These are phyloP conservation scores for Gossypium lobatum DNA, from an alignment of 441 rosid species.

Conservation along the genomic window DNA sequence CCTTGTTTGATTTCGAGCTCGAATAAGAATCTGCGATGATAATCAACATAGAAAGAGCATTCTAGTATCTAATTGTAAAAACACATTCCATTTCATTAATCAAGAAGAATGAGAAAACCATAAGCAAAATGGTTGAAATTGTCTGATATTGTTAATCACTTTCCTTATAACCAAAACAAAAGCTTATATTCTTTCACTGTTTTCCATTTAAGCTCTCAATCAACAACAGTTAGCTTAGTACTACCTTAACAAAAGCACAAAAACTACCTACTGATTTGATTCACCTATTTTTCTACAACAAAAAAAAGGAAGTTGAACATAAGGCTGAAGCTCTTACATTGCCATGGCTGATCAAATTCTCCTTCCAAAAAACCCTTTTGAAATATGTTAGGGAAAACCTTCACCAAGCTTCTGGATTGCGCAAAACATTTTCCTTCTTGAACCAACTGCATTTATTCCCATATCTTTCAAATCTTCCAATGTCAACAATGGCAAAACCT, in stretches of 20 bases:
- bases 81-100: constrained; percentile 13
- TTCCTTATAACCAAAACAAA: constrained; percentile 8
- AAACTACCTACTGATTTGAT: constrained; percentile 18
- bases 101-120: constrained; percentile 17
- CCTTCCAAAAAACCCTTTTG: constrained; percentile 5
- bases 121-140: constrained; percentile 2
- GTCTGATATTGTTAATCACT: constrained; percentile 9
- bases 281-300: constrained; percentile 13
- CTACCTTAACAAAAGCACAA: constrained; percentile 4
- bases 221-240: constrained; percentile 13
- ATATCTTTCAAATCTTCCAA: constrained; percentile 97
- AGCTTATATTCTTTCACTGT: constrained; percentile 42
- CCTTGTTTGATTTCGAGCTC: neutral
- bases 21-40: neutral
- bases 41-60: constrained; percentile 17
- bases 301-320: constrained; percentile 51
- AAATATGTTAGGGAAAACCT: constrained; percentile 58
- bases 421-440: constrained; percentile 86
- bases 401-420: constrained; percentile 83
- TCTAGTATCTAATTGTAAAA: neutral
- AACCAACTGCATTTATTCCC: constrained; percentile 95
- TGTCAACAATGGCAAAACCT: constrained; percentile 85
- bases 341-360: constrained; percentile 30
- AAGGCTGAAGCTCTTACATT: constrained; percentile 38
- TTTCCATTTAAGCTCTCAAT: constrained; percentile 17